phyloP scores from a whole-genome alignment of 2,329 filamentous ascomycete genomes.

The Xylariaceae sp. region DNA sequence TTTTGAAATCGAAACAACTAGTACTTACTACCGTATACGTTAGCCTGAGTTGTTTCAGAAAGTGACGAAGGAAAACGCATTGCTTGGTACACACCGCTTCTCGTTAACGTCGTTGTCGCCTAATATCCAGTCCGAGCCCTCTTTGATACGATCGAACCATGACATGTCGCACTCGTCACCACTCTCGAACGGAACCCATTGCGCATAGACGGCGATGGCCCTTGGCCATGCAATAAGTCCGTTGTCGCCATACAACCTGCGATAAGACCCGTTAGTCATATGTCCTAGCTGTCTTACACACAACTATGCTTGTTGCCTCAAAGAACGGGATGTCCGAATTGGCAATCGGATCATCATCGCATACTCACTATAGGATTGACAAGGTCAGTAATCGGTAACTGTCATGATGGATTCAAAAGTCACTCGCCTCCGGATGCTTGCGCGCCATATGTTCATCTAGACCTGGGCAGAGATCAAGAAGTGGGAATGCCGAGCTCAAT shows the following conservation, averaged over 20 bases:
- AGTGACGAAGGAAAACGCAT: no score
- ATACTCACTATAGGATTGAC: no score
- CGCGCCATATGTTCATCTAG: constrained; percentile 36
- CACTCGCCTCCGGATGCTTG: constrained; percentile 30
- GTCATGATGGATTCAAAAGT: no score
- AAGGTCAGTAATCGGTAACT: no score
- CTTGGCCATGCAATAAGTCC: constrained; percentile 38
- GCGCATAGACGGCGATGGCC: constrained; percentile 45
- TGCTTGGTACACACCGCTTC: constrained; percentile 22
- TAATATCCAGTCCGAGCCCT: constrained; percentile 40
- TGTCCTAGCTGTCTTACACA: no score
- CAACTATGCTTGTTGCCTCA: no score
- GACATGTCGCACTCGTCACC: constrained; percentile 35
- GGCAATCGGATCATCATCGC: no score
- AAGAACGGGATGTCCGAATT: no score
- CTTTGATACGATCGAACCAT: constrained; percentile 32
- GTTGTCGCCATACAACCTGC: constrained; percentile 32
- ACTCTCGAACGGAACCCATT: constrained; percentile 43
- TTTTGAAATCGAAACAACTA: no score
- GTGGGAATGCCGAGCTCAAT: constrained; percentile 39
- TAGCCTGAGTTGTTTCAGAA: no score
- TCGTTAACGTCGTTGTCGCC: constrained; percentile 33
- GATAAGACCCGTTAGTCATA: no score
- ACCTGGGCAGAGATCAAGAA: constrained; percentile 35
- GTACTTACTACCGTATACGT: no score